Evolutionary conservation across 129 eudicot species (phyloP), one percentile per base, ranked within the genome.

Genomic region (Tagetes patula): DNA sequence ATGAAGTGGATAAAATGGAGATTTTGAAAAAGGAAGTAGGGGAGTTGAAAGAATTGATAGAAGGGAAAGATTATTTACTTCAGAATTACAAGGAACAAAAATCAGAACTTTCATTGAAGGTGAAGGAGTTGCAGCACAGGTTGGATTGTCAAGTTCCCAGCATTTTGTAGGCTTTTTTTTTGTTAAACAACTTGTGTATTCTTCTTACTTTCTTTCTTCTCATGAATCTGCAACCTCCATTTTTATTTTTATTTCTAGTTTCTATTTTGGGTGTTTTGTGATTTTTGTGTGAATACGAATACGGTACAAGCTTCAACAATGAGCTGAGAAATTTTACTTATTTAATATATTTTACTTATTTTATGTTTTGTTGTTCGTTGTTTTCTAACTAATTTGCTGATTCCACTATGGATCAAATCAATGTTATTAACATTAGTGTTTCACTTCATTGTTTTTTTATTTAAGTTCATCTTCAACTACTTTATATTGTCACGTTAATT

Each of bases 51-150:
- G 97, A 91, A 63, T 76, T 88, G 74, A 86, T 86, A 30, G 83
- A 86, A 40, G 97, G 97, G 70, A 91, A 88, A 73, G 88, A 91
- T 33, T 91, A 79, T 69, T 78, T 91, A 67, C 78, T 91, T 67
- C 86, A 84, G 74, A 86, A 78, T 78, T 91, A 91, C 80, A 91
- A 88, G 79, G 97, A 91, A 79, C 96, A 91, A 79, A 88, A 86
- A 64, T 56, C 82, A 3, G 97, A 91, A 79, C 97, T 91, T 5
- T 79, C 96, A 1, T 48, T 79, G 75, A 91, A 88, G 88, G 70
- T 91, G 32, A 88, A 86, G 68, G 97, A 91, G 72, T 83, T 91
- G 85, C 97, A 91, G 69, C 85, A 82, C 80, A 84, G 95, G 82
- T 74, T 91, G 86, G 96, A 91, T 82, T 82, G 87, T 58, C 97